phyloP scores from a whole-genome alignment of 805 yeast genomes.

The Monosporozyma yasuniensis region DNA sequence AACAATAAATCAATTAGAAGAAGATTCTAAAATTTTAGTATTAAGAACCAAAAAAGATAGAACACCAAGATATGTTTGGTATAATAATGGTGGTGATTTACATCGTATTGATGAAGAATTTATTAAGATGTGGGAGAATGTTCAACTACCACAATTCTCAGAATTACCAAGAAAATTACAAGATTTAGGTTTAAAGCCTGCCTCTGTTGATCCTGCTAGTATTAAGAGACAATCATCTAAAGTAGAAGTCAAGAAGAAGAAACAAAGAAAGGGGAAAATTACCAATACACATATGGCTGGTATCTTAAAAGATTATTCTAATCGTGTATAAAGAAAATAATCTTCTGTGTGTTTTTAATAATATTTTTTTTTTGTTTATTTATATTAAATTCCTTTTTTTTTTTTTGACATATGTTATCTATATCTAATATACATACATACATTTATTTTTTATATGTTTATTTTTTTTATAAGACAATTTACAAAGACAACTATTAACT shows the following conservation, averaged over 20 bases:
- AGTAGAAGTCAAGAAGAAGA: slow-evolving; percentile 73
- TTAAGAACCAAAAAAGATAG: slow-evolving; percentile 88
- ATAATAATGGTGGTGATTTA: slow-evolving; percentile 69
- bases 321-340: slow-evolving; percentile 21
- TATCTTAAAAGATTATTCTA: slow-evolving; percentile 72
- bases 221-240: slow-evolving; percentile 52
- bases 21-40: slow-evolving; percentile 68
- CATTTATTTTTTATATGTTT: neutral
- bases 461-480: too few relatives aligned
- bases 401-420: neutral
- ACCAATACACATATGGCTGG: slow-evolving; percentile 97
- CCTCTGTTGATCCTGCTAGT: slow-evolving; percentile 96
- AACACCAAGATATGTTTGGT: slow-evolving; percentile 88
- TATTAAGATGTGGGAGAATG: slow-evolving; percentile 67
- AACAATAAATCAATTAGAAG: slow-evolving; percentile 71
- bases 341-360: neutral
- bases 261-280: slow-evolving; percentile 85
- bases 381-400: neutral
- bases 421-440: neutral
- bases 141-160: slow-evolving; percentile 72
- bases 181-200: slow-evolving; percentile 87
- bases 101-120: slow-evolving; percentile 67
- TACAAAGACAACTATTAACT: too few relatives aligned
- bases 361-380: neutral
- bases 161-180: slow-evolving; percentile 71